phyloP scores from a whole-genome alignment of 179 eudicot species.

The Spergularia azorica region DNA sequence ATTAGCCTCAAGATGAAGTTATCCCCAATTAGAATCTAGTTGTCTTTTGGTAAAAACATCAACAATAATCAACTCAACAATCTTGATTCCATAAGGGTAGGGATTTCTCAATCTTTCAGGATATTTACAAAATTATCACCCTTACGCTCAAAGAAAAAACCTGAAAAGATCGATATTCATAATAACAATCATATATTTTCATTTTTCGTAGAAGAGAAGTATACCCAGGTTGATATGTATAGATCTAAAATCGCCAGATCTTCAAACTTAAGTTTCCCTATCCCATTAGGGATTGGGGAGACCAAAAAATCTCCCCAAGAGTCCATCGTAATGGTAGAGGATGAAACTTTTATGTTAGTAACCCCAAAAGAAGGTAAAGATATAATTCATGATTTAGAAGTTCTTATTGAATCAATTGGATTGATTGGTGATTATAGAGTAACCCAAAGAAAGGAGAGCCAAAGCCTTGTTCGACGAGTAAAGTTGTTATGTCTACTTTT shows the following conservation, averaged over 20 bases:
- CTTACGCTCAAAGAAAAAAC: neutral
- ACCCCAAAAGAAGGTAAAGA: conserved; percentile 40
- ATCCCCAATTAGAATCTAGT: conserved; percentile 16
- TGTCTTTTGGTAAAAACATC: neutral
- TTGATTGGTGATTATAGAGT: conserved; percentile 53
- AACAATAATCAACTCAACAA: conserved; percentile 7
- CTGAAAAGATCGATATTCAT: neutral
- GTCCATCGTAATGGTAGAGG: conserved; percentile 22
- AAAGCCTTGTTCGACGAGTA: conserved; percentile 49
- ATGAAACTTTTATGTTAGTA: conserved; percentile 24
- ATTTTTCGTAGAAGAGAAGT: no score
- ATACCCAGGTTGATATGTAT: conserved; percentile 4
- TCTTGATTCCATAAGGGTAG: neutral
- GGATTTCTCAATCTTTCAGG: neutral
- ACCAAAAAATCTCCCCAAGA: conserved; percentile 15
- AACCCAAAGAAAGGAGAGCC: conserved; percentile 66
- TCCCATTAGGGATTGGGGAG: conserved; percentile 17
- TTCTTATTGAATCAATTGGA: conserved; percentile 44
- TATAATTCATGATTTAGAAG: conserved; percentile 51
- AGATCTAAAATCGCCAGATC: conserved; percentile 21
- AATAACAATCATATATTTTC: neutral
- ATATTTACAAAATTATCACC: neutral
- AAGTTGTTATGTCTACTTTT: conserved; percentile 57
- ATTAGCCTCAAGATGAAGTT: conserved; percentile 7
- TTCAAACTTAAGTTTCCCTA: conserved; percentile 12